Conservation (phyloP, 108 stramenopile genomes). For the Discostella stelligeroides region DNA sequence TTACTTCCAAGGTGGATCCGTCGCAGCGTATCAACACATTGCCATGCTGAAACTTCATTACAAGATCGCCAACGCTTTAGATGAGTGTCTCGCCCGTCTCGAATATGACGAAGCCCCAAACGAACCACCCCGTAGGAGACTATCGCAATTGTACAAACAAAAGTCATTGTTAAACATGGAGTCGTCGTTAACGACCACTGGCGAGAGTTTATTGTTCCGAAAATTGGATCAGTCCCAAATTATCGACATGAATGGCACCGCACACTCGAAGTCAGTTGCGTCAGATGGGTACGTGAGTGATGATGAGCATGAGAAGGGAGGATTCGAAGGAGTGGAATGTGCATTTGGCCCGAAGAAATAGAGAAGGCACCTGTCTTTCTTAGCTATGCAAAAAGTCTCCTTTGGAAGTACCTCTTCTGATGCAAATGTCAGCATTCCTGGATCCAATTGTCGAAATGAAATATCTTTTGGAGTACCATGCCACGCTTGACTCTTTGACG, state of each 20-base stretch:
- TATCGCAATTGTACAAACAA: conserved; percentile 37
- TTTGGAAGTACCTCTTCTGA: no score
- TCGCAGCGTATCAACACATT: conserved; percentile 85
- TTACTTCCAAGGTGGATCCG: conserved; percentile 73
- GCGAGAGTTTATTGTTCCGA: conserved; percentile 35
- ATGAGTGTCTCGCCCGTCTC: conserved; percentile 79
- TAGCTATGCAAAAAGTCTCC: no score
- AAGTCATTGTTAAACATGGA: conserved; percentile 15
- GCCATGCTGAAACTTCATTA: conserved; percentile 87
- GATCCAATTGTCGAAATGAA: no score
- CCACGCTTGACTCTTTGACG: no score
- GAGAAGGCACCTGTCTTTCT: no score
- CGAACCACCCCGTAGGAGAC: conserved; percentile 29
- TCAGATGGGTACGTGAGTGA: conserved; percentile 19
- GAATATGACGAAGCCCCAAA: conserved; percentile 52
- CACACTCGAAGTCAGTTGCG: conserved; percentile 3
- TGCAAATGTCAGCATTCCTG: no score
- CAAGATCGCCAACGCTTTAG: conserved; percentile 74
- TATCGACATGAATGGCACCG: background rate
- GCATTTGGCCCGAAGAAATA: conserved; percentile 31
- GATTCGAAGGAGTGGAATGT: conserved; percentile 49
- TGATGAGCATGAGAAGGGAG: conserved; percentile 47
- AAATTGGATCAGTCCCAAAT: conserved; percentile 14
- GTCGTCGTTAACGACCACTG: background rate
- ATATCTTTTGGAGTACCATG: no score